Evolutionary conservation across 202 grass and related monocot species (phyloP), one percentile per base, ranked within the genome.

Genomic region (Brachypodium distachyon): DNA sequence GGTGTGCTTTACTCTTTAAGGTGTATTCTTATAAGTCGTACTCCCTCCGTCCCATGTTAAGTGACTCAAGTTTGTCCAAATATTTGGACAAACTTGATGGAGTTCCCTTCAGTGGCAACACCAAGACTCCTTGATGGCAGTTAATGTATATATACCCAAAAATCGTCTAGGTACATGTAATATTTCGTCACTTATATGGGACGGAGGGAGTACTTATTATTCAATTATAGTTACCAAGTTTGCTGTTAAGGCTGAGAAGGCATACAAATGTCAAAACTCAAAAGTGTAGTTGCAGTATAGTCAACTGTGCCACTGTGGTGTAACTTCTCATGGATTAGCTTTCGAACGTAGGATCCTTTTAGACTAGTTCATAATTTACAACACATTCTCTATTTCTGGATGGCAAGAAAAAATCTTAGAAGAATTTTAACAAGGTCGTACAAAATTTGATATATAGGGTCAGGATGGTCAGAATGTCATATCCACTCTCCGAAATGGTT

Each of bases 401-500:
- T 65, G 23, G 13, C 28, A 77, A 82, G 57, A 22, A 73, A 67
- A 64, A 31, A 19, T 57, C 41, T 7, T 61, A 51, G 33, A 56
- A 38, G 44, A 40, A 32, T 63, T 80, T 49, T 89, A 5, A 81
- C 58, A 36, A 63, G 60, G 19, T 68, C 3, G 13, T 36, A 1
- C 49, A 57, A 67, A 57, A 86, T 73, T 73, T 89, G 46, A 55
- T 88, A 72, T 68, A 72, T 52, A 98, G 96, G 91, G 89, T 31
- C 83, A 85, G 66, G 87, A 98, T 58, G 70, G 89, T 25, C 61
- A 86, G 59, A 65, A 92, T 84, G 81, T 95, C 33, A 98, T 98
- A 83, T 90, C 85, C 4, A 87, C 85, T 25, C 84, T 98, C 42
- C 87, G 89, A 69, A 88, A 87, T 90, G 96, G 96, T 87, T 92